A percentile compares a stretch with the other conserved stretches of the same genome.
These are phyloP conservation scores for Clitopilus hobsonii DNA, from an alignment of 768 basidiomycete species.

Conservation along the genomic window DNA sequence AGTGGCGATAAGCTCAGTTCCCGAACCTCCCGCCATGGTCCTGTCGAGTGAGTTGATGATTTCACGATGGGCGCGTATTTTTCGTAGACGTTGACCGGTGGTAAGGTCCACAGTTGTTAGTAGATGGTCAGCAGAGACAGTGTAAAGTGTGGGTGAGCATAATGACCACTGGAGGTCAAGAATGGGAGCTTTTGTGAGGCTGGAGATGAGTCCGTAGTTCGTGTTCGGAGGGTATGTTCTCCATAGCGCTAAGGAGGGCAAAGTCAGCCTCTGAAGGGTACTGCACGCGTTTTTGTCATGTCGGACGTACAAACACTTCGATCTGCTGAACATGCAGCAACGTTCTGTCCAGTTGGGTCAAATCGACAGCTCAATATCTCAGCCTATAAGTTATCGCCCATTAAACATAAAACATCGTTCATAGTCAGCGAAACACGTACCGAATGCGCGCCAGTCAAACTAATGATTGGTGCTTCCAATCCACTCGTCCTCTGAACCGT, in stretches of 20 bases:
- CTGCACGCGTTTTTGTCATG: not conserved
- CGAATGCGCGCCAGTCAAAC: conserved; percentile 80
- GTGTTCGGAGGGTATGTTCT: conserved; percentile 87
- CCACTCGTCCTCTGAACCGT: conserved; percentile 89
- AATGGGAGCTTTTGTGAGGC: conserved; percentile 85
- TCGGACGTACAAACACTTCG: conserved; percentile 80
- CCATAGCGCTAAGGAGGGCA: conserved; percentile 66
- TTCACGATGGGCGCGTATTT: conserved; percentile 85
- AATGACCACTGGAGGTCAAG: conserved; percentile 92
- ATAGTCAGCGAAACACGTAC: conserved; percentile 36
- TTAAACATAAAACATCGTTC: not conserved
- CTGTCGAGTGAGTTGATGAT: conserved; percentile 89
- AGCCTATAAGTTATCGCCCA: conserved; percentile 35
- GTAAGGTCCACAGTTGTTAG: conserved; percentile 74
- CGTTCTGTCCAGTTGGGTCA: conserved; percentile 89
- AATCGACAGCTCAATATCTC: conserved; percentile 93
- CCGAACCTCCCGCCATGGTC: conserved; percentile 79
- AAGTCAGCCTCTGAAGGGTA: not conserved
- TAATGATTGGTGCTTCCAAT: conserved; percentile 91
- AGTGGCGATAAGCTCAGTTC: conserved; percentile 79
- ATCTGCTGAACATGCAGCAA: conserved; percentile 91
- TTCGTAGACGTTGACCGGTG: conserved; percentile 75
- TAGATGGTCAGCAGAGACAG: conserved; percentile 87
- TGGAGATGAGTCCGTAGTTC: conserved; percentile 85
- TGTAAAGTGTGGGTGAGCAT: conserved; percentile 66